phyloP scores from a whole-genome alignment of 768 basidiomycete species.

The Serendipita sp. region DNA sequence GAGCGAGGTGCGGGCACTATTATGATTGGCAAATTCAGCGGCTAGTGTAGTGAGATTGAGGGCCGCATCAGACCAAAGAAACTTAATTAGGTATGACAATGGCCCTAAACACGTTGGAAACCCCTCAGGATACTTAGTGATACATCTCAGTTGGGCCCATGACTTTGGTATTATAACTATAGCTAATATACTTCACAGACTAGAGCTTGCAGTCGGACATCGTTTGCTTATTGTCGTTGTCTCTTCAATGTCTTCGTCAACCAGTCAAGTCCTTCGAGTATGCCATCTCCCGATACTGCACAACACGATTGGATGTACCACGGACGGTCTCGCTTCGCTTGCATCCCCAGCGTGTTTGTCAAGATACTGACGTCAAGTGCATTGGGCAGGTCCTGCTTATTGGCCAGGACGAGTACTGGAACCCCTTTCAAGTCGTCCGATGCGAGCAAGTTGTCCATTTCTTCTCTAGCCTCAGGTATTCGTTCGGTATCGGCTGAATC shows the following conservation, averaged over 20 bases:
- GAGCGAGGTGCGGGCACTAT: no score
- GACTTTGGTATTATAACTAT: no score
- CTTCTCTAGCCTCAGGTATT: conserved; percentile 35
- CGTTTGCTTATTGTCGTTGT: neutral
- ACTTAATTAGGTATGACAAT: no score
- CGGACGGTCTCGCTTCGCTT: neutral
- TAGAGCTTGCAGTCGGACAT: no score
- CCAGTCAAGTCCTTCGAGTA: conserved; percentile 98
- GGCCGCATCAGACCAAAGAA: no score
- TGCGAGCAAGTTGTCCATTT: conserved; percentile 28
- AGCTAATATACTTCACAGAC: no score
- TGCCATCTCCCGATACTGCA: conserved; percentile 94
- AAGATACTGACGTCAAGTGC: neutral
- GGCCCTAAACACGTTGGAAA: no score
- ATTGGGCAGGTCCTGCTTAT: conserved; percentile 6
- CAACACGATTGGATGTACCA: conserved; percentile 18
- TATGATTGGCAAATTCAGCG: no score
- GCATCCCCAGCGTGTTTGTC: neutral
- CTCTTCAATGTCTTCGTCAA: conserved; percentile 25
- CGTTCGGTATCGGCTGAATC: conserved; percentile 37
- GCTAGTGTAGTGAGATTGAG: no score
- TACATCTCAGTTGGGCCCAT: no score
- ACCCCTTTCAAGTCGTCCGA: conserved; percentile 29
- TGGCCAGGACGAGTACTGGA: conserved; percentile 22
- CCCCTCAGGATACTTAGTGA: no score